Evolutionary conservation across 495 filamentous ascomycete genomes (phyloP).

Genomic region (Penicillium roqueforti): DNA sequence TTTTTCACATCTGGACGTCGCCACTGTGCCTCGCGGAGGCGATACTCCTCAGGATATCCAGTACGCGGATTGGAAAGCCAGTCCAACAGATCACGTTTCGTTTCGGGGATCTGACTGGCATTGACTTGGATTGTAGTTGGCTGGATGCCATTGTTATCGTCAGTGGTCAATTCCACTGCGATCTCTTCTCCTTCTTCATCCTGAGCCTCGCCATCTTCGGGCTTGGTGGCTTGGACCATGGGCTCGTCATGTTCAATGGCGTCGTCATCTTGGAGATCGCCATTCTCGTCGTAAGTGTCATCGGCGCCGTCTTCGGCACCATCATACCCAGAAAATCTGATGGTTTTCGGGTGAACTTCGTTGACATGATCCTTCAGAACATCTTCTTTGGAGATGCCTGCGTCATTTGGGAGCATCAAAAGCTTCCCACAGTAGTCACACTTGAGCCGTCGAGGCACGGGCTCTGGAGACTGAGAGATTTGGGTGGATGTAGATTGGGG

Average conservation of each 20-base stretch:
- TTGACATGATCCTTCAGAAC: slow-evolving; percentile 33
- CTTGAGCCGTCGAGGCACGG: slow-evolving; percentile 21
- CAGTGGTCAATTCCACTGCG: slow-evolving; percentile 5
- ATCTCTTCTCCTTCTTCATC: slow-evolving; percentile 16
- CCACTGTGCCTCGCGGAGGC: slow-evolving; percentile 19
- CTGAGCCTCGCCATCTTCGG: slow-evolving; percentile 13
- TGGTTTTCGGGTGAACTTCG: slow-evolving; percentile 31
- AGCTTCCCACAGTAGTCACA: slow-evolving; percentile 40
- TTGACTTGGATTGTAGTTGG: not conserved
- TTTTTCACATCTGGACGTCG: slow-evolving; percentile 41
- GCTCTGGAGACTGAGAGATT: slow-evolving; percentile 36
- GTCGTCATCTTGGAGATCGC: slow-evolving; percentile 22
- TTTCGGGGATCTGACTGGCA: not conserved
- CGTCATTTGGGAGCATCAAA: slow-evolving; percentile 27
- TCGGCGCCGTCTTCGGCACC: slow-evolving; percentile 20
- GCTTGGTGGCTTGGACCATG: not conserved
- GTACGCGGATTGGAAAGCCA: slow-evolving; percentile 31
- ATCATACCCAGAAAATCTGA: slow-evolving; percentile 23
- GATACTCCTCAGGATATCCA: slow-evolving; percentile 21
- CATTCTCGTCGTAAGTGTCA: slow-evolving; percentile 18
- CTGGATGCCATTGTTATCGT: slow-evolving; percentile 11
- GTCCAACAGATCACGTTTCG: slow-evolving; percentile 18
- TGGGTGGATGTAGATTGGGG: slow-evolving; percentile 36
- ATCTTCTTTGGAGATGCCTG: slow-evolving; percentile 25
- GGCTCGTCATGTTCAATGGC: slow-evolving; percentile 18